Evolutionary conservation across 176 grass and related monocot genomes (phyloP), one percentile per base, ranked within the genome.

Genomic region (Avena atlantica): DNA sequence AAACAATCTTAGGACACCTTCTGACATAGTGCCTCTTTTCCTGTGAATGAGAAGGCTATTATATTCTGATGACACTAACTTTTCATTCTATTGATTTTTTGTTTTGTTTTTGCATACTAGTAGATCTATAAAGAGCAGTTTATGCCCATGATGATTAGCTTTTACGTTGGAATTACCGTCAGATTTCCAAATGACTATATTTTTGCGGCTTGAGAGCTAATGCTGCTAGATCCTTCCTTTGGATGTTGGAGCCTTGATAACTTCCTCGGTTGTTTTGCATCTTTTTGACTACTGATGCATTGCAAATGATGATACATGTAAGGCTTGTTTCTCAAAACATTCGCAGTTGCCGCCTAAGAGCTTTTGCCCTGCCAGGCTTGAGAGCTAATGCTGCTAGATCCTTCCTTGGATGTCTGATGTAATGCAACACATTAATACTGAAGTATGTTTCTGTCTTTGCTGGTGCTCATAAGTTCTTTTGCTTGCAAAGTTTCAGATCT

Each of bases 161-260:
- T 71, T 85, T 85, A 90, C 82, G 90, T 91, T 98, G 96, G 96
- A 98, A 98, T 98, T 98, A 98, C 96, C 96, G 90, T 86, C 96
- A 92, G 96, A 98, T 89, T 62, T 68, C 13, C 13, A n/a, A 31
- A 36, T 98, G 95, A 98, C 84, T 91, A 87, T 49, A 86, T 6
- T 83, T 81, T 75, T 89, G 87, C 93, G 95, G 78, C 72, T 87
- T 47, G 91, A 89, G 91, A 92, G 91, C 60, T 70, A 70, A 70
- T 44, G 67, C 34, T 70, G 34, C 9, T 45, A 45, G 4, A n/a
- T 45, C 37, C 68, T 44, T 70, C 68, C 36, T 71, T 71, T 71
- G 68, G 36, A 71, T 45, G 36, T 71, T 21, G 8, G 45, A 47
- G 45, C 45, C 45, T 10, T 47, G 45, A 9, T 47, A 47, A 8